Evolutionary conservation across 1,139 yeast genomes (phyloP), one percentile per base, ranked within the genome.

Genomic region (Lodderomyces beijingensis): DNA sequence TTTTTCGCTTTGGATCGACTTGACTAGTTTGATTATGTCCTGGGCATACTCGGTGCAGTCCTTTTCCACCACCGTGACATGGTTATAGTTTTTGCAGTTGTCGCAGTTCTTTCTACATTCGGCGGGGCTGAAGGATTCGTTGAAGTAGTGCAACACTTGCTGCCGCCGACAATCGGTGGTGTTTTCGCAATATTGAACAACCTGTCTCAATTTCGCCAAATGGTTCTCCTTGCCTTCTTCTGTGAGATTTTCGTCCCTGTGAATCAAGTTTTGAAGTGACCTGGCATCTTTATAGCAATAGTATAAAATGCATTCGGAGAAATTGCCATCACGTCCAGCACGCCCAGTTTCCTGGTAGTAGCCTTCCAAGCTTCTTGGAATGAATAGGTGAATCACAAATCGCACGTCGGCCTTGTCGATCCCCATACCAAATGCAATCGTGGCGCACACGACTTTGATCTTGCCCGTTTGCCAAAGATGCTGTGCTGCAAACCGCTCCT

Each of bases 381-480:
- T 64, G n/a, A 89, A 84, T 40, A 82, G 68, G 58, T 91, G 98
- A 32, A 86, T 78, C 3, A 91, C 97, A 64, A 74, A 89, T 34
- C 98, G 62, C 6, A 91, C 98, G 56, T 91, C 94, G 0, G 96
- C 87, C 53, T 91, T 91, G 60, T 91, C 98, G 39, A 91, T 91
- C 34, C 98, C 98, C 97, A 91, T 91, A 20, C 98, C 98, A 67
- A 91, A 91, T 0, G 97, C 98, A 44, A 91, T 86, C 0, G 98
- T 91, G 0, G 98, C 98, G 60, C 97, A 91, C 8, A 91, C 87
- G 1, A 88, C 79, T 49, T 79, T 84, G 13, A 80, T 59, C 16
- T 59, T 54, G 37, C 84, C 84, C 2, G 62, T 55, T 53, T 93
- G 98, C 99, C 99, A 93, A 29, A 64, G 68, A 17, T 63, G 64